These are phyloP conservation scores for Cytospora mali DNA, from an alignment of 2,329 filamentous ascomycete species.

Conservation along the genomic window DNA sequence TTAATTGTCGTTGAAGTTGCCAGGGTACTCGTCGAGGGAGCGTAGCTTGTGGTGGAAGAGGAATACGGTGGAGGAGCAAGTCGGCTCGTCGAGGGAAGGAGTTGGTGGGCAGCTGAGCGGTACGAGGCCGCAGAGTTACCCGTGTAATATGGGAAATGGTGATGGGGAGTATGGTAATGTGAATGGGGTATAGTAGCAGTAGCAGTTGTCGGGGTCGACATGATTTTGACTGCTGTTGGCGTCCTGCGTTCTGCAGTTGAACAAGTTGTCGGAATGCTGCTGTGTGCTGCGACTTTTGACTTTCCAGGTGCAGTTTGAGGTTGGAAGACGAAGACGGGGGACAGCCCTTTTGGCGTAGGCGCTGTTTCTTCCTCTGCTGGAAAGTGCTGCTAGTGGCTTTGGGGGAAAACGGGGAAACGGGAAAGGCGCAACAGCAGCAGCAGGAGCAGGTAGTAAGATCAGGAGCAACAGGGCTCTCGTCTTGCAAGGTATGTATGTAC, in stretches of 20 bases:
- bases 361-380: constrained; percentile 1
- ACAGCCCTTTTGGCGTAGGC: constrained; percentile 2
- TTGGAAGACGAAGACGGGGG: constrained; percentile 13
- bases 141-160: constrained; percentile 51
- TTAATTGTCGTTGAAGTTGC: constrained; percentile 35
- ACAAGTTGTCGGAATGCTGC: constrained; percentile 3
- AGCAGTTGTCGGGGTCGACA: constrained; percentile 82
- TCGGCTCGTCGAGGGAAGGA: constrained; percentile 44
- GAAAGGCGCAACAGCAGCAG: neutral
- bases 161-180: constrained; percentile 66
- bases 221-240: constrained; percentile 42
- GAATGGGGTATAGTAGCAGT: constrained; percentile 72
- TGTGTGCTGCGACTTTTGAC: constrained; percentile 17
- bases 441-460: neutral
- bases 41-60: constrained; percentile 29
- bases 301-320: constrained; percentile 3
- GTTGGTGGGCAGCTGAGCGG: constrained; percentile 39
- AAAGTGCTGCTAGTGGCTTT: neutral
- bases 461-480: constrained; percentile 1
- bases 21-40: constrained; percentile 27
- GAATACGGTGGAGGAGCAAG: constrained; percentile 39
- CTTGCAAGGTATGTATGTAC: neutral
- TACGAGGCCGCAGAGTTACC: constrained; percentile 45
- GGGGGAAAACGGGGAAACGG: neutral
- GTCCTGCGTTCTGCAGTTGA: constrained; percentile 16